These are phyloP conservation scores for Aspergillus cristatus DNA, from an alignment of 495 filamentous ascomycete genomes.

Conservation along the genomic window DNA sequence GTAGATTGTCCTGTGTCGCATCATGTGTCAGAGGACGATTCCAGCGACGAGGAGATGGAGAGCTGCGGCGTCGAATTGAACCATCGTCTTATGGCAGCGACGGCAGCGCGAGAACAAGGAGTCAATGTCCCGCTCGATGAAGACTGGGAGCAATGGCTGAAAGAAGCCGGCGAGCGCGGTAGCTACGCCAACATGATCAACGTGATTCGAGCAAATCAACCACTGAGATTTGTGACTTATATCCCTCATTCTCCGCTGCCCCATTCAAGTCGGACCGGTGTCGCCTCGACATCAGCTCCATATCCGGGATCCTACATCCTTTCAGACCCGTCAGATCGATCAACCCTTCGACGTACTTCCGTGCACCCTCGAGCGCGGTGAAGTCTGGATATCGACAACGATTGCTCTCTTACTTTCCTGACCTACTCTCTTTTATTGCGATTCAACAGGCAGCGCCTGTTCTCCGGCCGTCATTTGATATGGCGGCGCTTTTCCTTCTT, in stretches of 20 bases:
- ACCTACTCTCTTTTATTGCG: background rate
- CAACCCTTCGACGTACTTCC: slow-evolving; percentile 11
- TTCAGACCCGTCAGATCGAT: background rate
- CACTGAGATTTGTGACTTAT: slow-evolving; percentile 23
- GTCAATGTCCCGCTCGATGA: slow-evolving; percentile 59
- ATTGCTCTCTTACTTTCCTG: background rate
- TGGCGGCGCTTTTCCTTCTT: background rate
- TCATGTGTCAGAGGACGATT: slow-evolving; percentile 41
- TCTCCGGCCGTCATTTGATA: background rate
- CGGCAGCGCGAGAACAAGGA: slow-evolving; percentile 54
- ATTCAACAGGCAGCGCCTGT: background rate
- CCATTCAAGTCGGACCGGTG: slow-evolving; percentile 9
- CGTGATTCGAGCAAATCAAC: slow-evolving; percentile 32
- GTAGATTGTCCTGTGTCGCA: slow-evolving; percentile 7
- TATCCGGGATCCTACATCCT: slow-evolving; percentile 16
- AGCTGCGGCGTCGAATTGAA: slow-evolving; percentile 69
- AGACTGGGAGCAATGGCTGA: slow-evolving; percentile 81
- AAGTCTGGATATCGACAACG: background rate
- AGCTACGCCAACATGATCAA: slow-evolving; percentile 33
- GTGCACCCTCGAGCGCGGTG: slow-evolving; percentile 18
- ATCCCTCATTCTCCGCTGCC: slow-evolving; percentile 14
- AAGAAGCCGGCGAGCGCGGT: slow-evolving; percentile 62
- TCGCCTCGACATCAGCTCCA: slow-evolving; percentile 7
- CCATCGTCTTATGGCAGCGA: slow-evolving; percentile 60
- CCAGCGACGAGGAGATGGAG: slow-evolving; percentile 57